These are phyloP conservation scores for Polygonum maritimum DNA, from an alignment of 148 eudicot genomes.

Conservation along the genomic window DNA sequence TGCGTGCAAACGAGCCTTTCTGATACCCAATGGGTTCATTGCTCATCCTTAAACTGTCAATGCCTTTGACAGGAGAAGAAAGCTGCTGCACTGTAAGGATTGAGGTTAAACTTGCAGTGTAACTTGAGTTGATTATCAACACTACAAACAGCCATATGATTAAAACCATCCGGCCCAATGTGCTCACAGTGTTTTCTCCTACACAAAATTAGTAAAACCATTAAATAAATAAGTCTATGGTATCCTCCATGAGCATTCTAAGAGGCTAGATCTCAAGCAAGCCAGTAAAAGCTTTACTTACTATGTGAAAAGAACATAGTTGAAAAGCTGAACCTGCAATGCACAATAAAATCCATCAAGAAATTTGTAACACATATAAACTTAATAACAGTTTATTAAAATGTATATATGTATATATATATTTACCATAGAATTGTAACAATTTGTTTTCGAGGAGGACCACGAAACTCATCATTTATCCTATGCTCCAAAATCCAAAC, in stretches of 20 bases:
- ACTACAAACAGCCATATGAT: constrained; percentile 11
- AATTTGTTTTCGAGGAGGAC: constrained; percentile 7
- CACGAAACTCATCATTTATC: constrained; percentile 11
- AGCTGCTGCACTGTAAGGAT: constrained; percentile 10
- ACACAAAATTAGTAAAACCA: not conserved
- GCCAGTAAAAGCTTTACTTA: not conserved
- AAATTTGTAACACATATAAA: not conserved
- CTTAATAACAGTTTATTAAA: not conserved
- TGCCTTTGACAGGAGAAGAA: constrained; percentile 8
- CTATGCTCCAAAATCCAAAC: constrained; percentile 13
- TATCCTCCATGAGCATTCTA: not conserved
- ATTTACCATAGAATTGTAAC: constrained; percentile 5
- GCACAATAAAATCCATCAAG: not conserved
- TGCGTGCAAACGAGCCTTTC: constrained; percentile 9
- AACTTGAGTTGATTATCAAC: constrained; percentile 11
- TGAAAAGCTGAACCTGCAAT: constrained; percentile 11
- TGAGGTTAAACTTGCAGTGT: constrained; percentile 11
- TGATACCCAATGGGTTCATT: constrained; percentile 8
- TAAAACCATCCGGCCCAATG: constrained; percentile 9
- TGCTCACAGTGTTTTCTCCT: constrained; percentile 10
- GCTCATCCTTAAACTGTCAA: constrained; percentile 6
- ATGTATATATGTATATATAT: no score
- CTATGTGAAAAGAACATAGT: constrained; percentile 13
- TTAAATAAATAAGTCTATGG: not conserved
- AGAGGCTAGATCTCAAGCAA: not conserved